Conservation (phyloP, 805 yeast genomes). For the Cyberlindnera lachancei region DNA sequence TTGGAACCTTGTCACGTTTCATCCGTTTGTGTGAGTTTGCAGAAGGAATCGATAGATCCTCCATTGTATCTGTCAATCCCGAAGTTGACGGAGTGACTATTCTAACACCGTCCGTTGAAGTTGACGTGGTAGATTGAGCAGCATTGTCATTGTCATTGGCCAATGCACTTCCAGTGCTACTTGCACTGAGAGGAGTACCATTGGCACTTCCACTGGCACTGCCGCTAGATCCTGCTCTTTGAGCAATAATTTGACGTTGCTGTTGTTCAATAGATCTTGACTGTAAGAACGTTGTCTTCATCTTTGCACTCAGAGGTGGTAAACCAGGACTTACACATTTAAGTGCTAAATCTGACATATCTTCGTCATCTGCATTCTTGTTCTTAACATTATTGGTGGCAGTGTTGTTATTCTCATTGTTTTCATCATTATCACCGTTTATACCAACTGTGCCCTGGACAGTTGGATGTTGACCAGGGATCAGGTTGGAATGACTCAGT, state of each 20-base stretch:
- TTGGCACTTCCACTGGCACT: no score
- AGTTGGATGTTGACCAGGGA: no score
- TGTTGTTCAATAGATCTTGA: slow-evolving; percentile 22
- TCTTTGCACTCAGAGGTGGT: slow-evolving; percentile 22
- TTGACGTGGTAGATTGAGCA: slow-evolving; percentile 1
- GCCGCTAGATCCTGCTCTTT: slow-evolving; percentile 11
- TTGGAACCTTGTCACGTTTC: slow-evolving; percentile 24
- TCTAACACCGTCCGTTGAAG: slow-evolving; percentile 4
- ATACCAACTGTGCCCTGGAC: no score
- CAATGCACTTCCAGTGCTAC: no score
- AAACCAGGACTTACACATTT: slow-evolving; percentile 24
- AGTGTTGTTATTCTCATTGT: no score
- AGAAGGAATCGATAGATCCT: slow-evolving; percentile 16
- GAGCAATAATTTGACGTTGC: slow-evolving; percentile 22
- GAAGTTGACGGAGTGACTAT: slow-evolving; percentile 9
- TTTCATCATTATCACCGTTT: no score
- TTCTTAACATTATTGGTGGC: no score
- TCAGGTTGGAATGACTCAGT: slow-evolving; percentile 15
- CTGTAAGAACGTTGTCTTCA: slow-evolving; percentile 21
- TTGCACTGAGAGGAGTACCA: no score
- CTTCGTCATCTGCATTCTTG: no score
- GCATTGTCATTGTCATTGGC: slow-evolving; percentile 2
- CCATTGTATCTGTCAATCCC: slow-evolving; percentile 13
- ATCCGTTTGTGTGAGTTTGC: slow-evolving; percentile 17
- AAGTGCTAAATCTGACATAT: slow-evolving; percentile 20